Evolutionary conservation across 2,329 filamentous ascomycete genomes (phyloP), one percentile per base, ranked within the genome.

Genomic region (Aspergillus amoenus): DNA sequence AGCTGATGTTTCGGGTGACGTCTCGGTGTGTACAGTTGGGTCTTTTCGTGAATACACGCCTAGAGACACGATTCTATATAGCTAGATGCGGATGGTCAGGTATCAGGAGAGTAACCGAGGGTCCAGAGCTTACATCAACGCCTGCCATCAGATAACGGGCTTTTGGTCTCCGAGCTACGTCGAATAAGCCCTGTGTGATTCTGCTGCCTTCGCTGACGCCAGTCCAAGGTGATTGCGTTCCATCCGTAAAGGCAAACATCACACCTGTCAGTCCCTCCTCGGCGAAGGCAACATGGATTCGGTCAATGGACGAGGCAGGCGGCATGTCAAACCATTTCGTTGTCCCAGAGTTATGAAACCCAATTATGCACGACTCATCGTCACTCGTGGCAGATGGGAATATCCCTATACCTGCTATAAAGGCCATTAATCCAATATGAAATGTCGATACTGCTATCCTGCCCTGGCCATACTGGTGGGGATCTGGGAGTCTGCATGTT

Each of bases 371-470:
- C 11, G 30, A 27, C 21, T 39, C 24, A 24, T 34, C 11, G 4
- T 37, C 34, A 5, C 4, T n/a, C n/a, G 32, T 45, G 8, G 34
- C 3, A 6, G 18, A 43, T 15, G 21, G 17, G 21, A 44, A 41
- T 8, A 60, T 11, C 3, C 39, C 34, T n/a, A 61, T 44, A 11
- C 54, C 60, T 0, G 55, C 40, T 37, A 61, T 53, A 32, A 60
- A 60, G 5, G 2, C 18, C 4, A 43, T 27, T 41, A 17, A 22
- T 3, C 60, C 60, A 5, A 61, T 43, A 12, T 39, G 43, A 4
- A 53, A 42, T 3, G 48, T 52, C 17, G 60, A 60, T 11, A 61
- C 50, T 32, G 34, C 39, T 18, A 58, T 48, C n/a, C 41, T 8
- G 5, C 27, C 22, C 21, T 15, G 37, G 18, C 39, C 9, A 3